Base-by-base conservation (phyloP, 495 filamentous ascomycete species). In the Penicillium bialowiezense region DNA sequence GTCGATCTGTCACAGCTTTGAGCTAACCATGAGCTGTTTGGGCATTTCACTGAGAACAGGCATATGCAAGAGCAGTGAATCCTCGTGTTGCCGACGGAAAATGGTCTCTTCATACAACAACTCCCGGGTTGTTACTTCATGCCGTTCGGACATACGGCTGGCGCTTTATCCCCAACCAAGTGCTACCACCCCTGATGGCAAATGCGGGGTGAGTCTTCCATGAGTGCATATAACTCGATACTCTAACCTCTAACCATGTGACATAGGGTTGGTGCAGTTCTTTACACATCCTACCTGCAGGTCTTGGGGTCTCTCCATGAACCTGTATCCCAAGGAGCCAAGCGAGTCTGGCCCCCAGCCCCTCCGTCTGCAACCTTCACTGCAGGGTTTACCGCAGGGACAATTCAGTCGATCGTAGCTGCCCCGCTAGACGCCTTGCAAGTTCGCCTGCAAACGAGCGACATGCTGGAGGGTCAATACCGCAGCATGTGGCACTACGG, bases 371-470 rank as follows among this genome's bases (percentile, higher is more conserved):
- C 79, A 33, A 90, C 90, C 5, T 91, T 95, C 44, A 64, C 79
- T 7, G 89, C 90, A 13, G 91, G 91, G 0, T 85, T 90, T 55
- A 57, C 83, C 15, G 91, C 89, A 0, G 91, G 91, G 0, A 75
- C 80, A 9, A 71, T 95, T 8, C 90, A 95, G 64, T 90, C 85
- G 20, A 58, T 95, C 20, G 67, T 92, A 18, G 91, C 90, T 0
- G 89, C 91, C 0, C 91, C 91, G 2, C 73, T 96, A n/a, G 91
- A 96, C 62, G 91, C 91, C 3, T 76, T 96, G 6, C 87, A 91
- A 61, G 83, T 90, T 19, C 81, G 90, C 35, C 87, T 90, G 53
- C 82, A 85, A 40, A 83, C 86, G 35, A 74, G 71, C 40, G 85
- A 90, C 38, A 79, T 90, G 51, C 69, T 89, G 7, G 72, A 80